phyloP scores from a whole-genome alignment of 2,329 filamentous ascomycete genomes.

The Fusarium setosum region DNA sequence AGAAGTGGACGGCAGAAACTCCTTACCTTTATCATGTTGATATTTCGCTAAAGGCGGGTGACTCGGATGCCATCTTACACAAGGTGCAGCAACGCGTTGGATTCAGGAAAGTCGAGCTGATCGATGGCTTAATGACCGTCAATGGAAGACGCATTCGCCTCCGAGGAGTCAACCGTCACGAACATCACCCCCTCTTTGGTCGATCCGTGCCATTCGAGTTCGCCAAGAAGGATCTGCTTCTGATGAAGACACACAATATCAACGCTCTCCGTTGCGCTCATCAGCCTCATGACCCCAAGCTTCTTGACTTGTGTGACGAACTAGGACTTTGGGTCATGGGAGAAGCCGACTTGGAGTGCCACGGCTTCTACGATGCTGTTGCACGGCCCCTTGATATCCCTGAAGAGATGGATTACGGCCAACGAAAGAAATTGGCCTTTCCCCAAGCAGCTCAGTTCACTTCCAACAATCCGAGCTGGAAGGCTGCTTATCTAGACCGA shows the following conservation, averaged over 20 bases:
- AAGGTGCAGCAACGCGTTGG: conserved; percentile 66
- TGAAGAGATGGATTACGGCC: conserved; percentile 68
- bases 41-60: conserved; percentile 58
- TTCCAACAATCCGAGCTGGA: conserved; percentile 70
- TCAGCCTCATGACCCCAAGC: conserved; percentile 70
- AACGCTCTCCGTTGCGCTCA: conserved; percentile 78
- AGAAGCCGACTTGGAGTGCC: conserved; percentile 64
- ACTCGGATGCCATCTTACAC: conserved; percentile 47
- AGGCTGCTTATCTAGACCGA: conserved; percentile 74
- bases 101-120: conserved; percentile 73
- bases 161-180: conserved; percentile 72
- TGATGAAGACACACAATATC: conserved; percentile 79
- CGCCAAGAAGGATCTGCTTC: conserved; percentile 69
- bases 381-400: conserved; percentile 64
- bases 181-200: conserved; percentile 74
- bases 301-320: conserved; percentile 72
- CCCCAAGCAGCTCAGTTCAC: conserved; percentile 67
- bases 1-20: conserved; percentile 76
- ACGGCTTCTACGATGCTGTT: conserved; percentile 63
- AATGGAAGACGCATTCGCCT: conserved; percentile 73
- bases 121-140: conserved; percentile 70
- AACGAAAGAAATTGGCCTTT: conserved; percentile 69
- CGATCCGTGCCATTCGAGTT: conserved; percentile 72
- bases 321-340: conserved; percentile 72
- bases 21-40: conserved; percentile 71